phyloP scores from a whole-genome alignment of 2,329 filamentous ascomycete species.

The Fusarium sp. region DNA sequence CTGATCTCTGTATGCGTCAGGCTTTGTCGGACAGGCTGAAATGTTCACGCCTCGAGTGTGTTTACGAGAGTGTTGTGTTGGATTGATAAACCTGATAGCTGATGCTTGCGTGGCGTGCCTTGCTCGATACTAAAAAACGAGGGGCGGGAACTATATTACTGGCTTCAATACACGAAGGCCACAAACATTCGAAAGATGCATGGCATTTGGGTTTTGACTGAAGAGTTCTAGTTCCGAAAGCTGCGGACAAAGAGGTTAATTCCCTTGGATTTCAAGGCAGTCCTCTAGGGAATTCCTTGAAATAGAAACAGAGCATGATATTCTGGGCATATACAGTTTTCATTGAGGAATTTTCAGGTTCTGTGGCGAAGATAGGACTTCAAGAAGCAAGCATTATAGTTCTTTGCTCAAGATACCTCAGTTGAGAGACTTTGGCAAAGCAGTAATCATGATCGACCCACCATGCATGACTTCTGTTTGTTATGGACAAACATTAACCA shows the following conservation, averaged over 20 bases:
- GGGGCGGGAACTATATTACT: not conserved
- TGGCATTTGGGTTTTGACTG: no score
- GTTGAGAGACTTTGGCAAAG: not conserved
- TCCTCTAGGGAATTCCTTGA: no score
- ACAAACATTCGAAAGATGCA: rapidly evolving
- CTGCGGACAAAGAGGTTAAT: no score
- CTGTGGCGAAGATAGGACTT: not conserved
- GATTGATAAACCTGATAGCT: not conserved
- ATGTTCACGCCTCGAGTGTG: no score
- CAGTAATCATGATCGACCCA: not conserved
- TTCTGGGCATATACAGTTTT: rapidly evolving
- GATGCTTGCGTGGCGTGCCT: not conserved
- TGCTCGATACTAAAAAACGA: no score
- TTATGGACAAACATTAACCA: not conserved
- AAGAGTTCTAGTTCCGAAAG: no score
- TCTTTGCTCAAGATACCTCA: not conserved
- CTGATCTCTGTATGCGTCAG: not conserved
- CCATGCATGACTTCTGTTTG: not conserved
- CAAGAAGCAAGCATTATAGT: not conserved
- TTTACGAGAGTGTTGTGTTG: not conserved
- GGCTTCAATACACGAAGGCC: rapidly evolving
- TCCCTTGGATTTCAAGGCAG: no score
- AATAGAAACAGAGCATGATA: rapidly evolving
- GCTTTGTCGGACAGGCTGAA: not conserved
- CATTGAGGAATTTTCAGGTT: rapidly evolving